Evolutionary conservation across 1,284 basidiomycete species (phyloP), one percentile per base, ranked within the genome.

Genomic region (Sporisorium iseilematis-ciliati): DNA sequence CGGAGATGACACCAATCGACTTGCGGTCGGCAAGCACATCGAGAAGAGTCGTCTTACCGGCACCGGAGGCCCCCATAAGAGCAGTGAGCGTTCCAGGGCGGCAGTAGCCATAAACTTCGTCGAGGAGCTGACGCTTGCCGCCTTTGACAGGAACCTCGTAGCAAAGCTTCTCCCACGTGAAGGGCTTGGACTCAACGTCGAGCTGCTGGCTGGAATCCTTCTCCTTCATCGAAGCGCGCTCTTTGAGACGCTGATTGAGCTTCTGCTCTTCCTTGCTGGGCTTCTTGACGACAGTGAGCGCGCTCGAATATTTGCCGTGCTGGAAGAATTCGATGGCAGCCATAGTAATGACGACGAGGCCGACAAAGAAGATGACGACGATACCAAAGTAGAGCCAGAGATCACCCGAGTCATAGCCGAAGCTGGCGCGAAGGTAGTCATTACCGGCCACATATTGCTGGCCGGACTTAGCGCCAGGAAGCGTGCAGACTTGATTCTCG

Each of bases 81-180:
- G 89, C 78, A 87, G 94, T 94, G 59, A 95, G 86, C 77, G 91
- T 93, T 7, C 89, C 89, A 11, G 92, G 93, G 20, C 89, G 90
- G 43, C 94, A 93, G 85, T 90, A 95, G 0, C 94, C 94, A 57
- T 91, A 91, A 8, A 96, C 89, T 25, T 93, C 89, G 79, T 94
- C 89, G 62, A 95, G 87, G 7, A 95, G 88, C 51, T 88, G 87
- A 23, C 91, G 89, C 7, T 88, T 87, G 57, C 89, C 84, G 7
- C 89, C 90, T 6, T 87, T 87, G 54, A 89, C 87, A 1, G 88
- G 88, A 0, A 88, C 87, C 58, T 70, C 52, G 67, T 70, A 89
- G 66, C 84, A 84, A 61, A 68, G 45, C 61, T 80, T 83, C 56
- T 86, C 86, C 87, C 87, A 88, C 21, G 87, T 88, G 75, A 88